Base-by-base conservation (phyloP, 148 eudicot genomes). In the Rhododendron kiyosumense region DNA sequence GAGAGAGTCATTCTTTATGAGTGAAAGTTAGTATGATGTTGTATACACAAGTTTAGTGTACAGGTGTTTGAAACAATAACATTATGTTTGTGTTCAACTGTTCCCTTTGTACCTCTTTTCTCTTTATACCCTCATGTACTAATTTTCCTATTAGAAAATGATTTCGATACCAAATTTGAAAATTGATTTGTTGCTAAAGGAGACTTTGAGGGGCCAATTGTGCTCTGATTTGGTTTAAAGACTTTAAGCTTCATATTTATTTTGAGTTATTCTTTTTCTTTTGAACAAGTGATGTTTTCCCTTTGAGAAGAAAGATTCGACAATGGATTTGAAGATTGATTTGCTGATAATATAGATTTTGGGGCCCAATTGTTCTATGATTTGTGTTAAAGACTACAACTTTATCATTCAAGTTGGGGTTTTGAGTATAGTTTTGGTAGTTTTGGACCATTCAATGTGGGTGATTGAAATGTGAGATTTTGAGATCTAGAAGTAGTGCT, bases 151-250 rank as follows among this genome's bases (percentile, higher is more conserved):
- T 5, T 43, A 22, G 34, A 11, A 45, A 52, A 45, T 20, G 45
- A 24, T 15, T 28, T 52, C 2, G 67, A 45, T 6, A 0, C 67
- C 52, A 65, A 18, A 30, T 34, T 81, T 1, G 26, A 10, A 32
- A 26, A 15, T 5, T 54, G 13, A 30, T 54, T 54, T 9, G 67
- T 45, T 11, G 51, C 2, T n/a, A 41, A 59, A 3, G 85, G 78
- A 76, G 89, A 63, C 46, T 78, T 32, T n/a, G 83, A 79, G 74
- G 13, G 34, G 11, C n/a, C 84, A 85, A 73, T 71, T 71, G 87
- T 75, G 75, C 83, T 86, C 74, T 84, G 81, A 46, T 88, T 93
- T 85, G 82, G 88, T 18, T 87, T 87, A 32, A 88, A 88, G 74
- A 51, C 83, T 76, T 78, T 86, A 41, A 80, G 18, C 84, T 89